These are phyloP conservation scores for Cercospora sojina DNA, from an alignment of 2,329 filamentous ascomycete species.

Conservation along the genomic window DNA sequence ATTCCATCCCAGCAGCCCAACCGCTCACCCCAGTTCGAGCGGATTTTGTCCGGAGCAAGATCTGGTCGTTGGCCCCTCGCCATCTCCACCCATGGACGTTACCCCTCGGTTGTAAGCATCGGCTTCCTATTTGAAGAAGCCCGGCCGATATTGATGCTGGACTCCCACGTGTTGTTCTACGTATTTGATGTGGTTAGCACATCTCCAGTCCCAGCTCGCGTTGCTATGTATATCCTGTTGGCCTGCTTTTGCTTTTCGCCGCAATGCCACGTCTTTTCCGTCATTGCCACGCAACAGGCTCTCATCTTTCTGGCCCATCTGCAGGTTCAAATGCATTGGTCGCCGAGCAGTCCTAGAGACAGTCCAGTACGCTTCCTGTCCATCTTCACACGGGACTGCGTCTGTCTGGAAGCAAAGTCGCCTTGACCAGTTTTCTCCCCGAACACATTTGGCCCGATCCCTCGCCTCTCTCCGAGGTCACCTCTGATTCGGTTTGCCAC, in stretches of 20 bases:
- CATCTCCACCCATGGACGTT: neutral
- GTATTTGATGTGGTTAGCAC: neutral
- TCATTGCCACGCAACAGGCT: neutral
- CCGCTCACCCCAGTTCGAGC: neutral
- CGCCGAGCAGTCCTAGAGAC: neutral
- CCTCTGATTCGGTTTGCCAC: neutral
- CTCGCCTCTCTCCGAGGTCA: neutral
- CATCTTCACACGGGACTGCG: neutral
- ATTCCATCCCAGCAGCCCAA: neutral
- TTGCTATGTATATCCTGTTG: neutral
- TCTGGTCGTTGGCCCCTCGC: neutral
- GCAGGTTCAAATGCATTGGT: neutral
- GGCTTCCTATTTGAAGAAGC: neutral
- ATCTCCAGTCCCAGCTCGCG: neutral
- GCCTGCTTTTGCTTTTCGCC: neutral
- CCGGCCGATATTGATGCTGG: neutral
- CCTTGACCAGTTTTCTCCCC: neutral
- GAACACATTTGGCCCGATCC: neutral
- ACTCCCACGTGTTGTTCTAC: neutral
- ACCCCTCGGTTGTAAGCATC: neutral
- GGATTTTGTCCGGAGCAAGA: neutral
- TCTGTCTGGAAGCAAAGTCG: neutral
- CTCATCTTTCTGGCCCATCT: neutral
- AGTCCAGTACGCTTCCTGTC: neutral
- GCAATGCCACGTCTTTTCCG: neutral